A percentile compares a stretch with the other conserved stretches of the same genome.
Conservation (phyloP, 108 stramenopile genomes). For the Aurantiochytrium sp. region DNA sequence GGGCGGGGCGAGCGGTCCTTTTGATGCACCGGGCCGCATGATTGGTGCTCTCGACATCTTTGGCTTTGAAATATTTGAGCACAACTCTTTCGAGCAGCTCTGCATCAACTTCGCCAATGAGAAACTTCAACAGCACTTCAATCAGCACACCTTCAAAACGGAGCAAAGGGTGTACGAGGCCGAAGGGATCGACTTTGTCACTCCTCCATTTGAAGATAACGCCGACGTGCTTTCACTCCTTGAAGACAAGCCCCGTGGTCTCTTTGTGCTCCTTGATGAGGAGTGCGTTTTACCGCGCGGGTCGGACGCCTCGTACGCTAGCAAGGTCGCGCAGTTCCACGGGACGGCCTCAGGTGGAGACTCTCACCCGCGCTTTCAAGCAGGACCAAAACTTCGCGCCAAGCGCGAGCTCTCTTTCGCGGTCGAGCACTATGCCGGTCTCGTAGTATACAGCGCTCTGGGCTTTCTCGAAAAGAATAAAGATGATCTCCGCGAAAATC, state of each 20-base stretch:
- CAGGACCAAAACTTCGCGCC: conserved; percentile 45
- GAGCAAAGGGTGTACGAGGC: conserved; percentile 61
- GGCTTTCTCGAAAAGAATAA: conserved; percentile 79
- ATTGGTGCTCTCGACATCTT: conserved; percentile 94
- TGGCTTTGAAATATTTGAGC: conserved; percentile 85
- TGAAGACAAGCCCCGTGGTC: conserved; percentile 46
- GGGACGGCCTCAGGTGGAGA: conserved; percentile 28
- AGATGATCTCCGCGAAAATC: conserved; percentile 41
- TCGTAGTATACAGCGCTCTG: conserved; percentile 72
- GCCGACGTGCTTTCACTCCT: conserved; percentile 68
- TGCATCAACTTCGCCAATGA: conserved; percentile 95
- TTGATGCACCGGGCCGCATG: conserved; percentile 5
- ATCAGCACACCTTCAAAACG: conserved; percentile 22
- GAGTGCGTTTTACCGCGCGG: conserved; percentile 34
- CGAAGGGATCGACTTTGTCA: conserved; percentile 76
- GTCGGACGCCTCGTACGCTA: conserved; percentile 17
- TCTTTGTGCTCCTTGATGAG: conserved; percentile 37
- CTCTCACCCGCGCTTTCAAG: background rate
- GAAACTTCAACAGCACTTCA: conserved; percentile 73
- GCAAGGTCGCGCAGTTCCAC: background rate
- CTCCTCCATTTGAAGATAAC: conserved; percentile 69
- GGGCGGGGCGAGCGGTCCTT: background rate
- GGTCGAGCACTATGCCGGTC: conserved; percentile 81
- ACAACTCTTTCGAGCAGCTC: conserved; percentile 78
- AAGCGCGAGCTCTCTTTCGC: conserved; percentile 58